These are phyloP conservation scores for Collybia sp. DNA, from an alignment of 768 basidiomycete species.

Conservation along the genomic window DNA sequence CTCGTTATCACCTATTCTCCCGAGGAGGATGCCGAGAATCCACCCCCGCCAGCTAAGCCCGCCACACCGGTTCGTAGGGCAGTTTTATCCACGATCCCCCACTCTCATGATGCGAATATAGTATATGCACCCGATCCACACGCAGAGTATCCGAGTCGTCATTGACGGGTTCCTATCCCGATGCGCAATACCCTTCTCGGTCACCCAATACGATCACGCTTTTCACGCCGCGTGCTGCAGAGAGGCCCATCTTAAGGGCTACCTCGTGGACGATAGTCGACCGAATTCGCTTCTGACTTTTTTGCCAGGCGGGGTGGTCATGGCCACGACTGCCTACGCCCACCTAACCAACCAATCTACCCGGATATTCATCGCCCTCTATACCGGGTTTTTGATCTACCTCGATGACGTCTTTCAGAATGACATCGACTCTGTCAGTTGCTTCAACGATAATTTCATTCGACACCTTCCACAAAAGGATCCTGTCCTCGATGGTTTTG, in stretches of 20 bases:
- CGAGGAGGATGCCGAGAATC: too few relatives aligned
- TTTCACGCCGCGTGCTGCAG: slow-evolving; percentile 13
- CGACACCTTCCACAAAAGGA: slow-evolving; percentile 15
- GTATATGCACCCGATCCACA: not conserved
- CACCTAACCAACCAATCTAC: slow-evolving; percentile 19
- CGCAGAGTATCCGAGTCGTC: not conserved
- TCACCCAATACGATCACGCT: slow-evolving; percentile 1
- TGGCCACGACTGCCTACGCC: slow-evolving; percentile 10
- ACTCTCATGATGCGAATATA: too few relatives aligned
- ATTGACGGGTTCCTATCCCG: not conserved
- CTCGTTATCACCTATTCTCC: too few relatives aligned
- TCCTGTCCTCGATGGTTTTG: slow-evolving; percentile 21
- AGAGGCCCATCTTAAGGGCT: slow-evolving; percentile 15
- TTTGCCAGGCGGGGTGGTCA: slow-evolving; percentile 17
- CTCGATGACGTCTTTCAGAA: slow-evolving; percentile 25
- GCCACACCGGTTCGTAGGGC: too few relatives aligned
- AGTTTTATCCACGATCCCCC: too few relatives aligned
- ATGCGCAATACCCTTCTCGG: not conserved
- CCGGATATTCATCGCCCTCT: slow-evolving; percentile 25
- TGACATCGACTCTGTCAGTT: slow-evolving; percentile 15
- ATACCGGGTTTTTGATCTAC: slow-evolving; percentile 24
- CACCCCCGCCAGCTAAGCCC: too few relatives aligned
- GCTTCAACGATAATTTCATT: slow-evolving; percentile 24
- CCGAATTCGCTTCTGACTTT: slow-evolving; percentile 15
- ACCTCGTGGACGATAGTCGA: slow-evolving; percentile 11